Evolutionary conservation across 2,329 filamentous ascomycete genomes (phyloP), one percentile per base, ranked within the genome.

Genomic region (Chaetothyriales sp.): DNA sequence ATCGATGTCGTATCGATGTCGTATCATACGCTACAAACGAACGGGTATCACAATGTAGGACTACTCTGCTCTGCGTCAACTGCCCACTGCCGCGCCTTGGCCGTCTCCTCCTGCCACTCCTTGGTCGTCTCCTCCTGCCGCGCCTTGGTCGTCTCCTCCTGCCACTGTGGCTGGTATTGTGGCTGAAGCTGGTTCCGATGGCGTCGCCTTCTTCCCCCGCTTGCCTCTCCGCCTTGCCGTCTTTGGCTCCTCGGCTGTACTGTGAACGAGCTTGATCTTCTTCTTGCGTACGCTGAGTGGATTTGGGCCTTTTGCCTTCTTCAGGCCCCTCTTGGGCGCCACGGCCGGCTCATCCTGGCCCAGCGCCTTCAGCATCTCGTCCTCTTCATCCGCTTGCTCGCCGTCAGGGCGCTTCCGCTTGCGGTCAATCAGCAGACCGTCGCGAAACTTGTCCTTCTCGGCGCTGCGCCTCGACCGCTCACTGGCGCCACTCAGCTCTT

Each of bases 271-370:
- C 44, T 58, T 58, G 44, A 48, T 68, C 62, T 72, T 73, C 25
- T 70, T 63, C 60, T 73, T 74, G 62, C 69, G 73, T 54, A 73
- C 62, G 57, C 71, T 73, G 55, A 74, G 57, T 25, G 72, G 72
- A 61, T 74, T 74, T 5, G 70, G 69, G 1, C 62, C 71, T 61
- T 72, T 74, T 2, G 66, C 61, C 58, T 68, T 69, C 58, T 67
- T 67, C 22, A 61, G 22, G 5, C 60, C 62, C 47, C 61, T 61
- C 47, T 60, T 67, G 55, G 52, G 29, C 13, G 56, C 58, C 37
- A 57, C 58, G 5, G 61, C 58, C 13, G 65, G 64, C 18, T 57
- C 58, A 44, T 60, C 61, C 20, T 61, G 29, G 33, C 53, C 49
- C 8, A 44, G 47, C 46, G 56, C 51, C 15, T 54, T 52, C 8